phyloP scores from a whole-genome alignment of 495 filamentous ascomycete genomes.

The Platismatia glauca region DNA sequence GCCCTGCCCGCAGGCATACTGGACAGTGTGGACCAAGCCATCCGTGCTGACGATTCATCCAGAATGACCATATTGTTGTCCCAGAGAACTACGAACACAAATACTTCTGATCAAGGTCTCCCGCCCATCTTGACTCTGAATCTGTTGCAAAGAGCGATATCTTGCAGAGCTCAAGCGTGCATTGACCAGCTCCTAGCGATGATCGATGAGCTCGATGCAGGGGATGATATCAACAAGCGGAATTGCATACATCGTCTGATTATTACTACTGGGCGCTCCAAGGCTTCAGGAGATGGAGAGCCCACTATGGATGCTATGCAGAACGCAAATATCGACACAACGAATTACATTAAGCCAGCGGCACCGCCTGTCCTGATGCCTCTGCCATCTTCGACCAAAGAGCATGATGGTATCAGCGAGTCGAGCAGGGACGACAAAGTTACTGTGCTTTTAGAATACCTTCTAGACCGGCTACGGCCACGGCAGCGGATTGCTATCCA shows the following conservation, averaged over 20 bases:
- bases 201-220: slow-evolving; percentile 65
- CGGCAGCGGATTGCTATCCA: slow-evolving; percentile 60
- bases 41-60: slow-evolving; percentile 62
- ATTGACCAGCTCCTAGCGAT: slow-evolving; percentile 59
- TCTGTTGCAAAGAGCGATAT: slow-evolving; percentile 76
- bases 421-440: slow-evolving; percentile 63
- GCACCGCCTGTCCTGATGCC: slow-evolving; percentile 55
- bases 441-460: slow-evolving; percentile 61
- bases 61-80: slow-evolving; percentile 50
- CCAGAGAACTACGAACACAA: slow-evolving; percentile 44
- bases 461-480: slow-evolving; percentile 61
- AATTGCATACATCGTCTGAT: slow-evolving; percentile 90
- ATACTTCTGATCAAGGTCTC: slow-evolving; percentile 36
- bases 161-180: slow-evolving; percentile 55
- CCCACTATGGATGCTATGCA: slow-evolving; percentile 35
- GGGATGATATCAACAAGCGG: slow-evolving; percentile 84
- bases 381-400: slow-evolving; percentile 45
- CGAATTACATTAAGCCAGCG: slow-evolving; percentile 69
- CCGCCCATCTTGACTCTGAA: slow-evolving; percentile 61
- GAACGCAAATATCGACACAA: slow-evolving; percentile 44
- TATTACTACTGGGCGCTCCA: slow-evolving; percentile 76
- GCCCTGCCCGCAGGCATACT: slow-evolving; percentile 56
- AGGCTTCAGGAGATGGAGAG: slow-evolving; percentile 41
- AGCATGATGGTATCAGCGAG: slow-evolving; percentile 47
- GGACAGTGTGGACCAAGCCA: slow-evolving; percentile 65